Base-by-base conservation (phyloP, 1,284 basidiomycete species). In the Cutaneotrichosporon dermatis region DNA sequence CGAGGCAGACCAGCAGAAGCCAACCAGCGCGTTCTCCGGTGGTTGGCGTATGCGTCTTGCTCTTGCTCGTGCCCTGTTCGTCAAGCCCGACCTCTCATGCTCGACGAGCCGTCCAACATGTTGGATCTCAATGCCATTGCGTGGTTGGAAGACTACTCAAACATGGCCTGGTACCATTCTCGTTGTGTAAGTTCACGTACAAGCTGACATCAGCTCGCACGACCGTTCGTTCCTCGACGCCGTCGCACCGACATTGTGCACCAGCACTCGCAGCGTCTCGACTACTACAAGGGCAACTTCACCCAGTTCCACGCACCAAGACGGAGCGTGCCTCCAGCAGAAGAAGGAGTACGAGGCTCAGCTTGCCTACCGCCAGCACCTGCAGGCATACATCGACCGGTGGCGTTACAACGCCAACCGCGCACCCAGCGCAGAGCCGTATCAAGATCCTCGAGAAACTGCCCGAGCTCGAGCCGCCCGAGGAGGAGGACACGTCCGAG, bases 21-120 rank as follows among this genome's bases (percentile, higher is more conserved):
- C 86, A 36, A 95, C 92, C 4, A 88, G 80, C 73, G 86, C 89
- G 1, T 99, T 99, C 82, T 96, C 92, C 76, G 95, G 96, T 82
- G 95, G 96, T 81, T 99, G 95, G 95, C 85, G 95, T 64, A 98
- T 98, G 95, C 88, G 96, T 77, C 94, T 99, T 62, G 90, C 96
- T 12, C 87, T 99, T 53, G 95, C 95, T 34, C 85, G 94, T 64
- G 95, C 95, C 1, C 83, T 99, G 55, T 98, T 99, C 72, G 96
- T 98, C 66, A 97, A 98, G 82, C 81, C 81, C 42, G 81, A 82
- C 69, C 80, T 15, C 82, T 95, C 54, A 83, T 97, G 69, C 84
- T 97, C 40, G 94, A 96, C 78, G 93, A 97, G 76, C 95, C 95
- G 75, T 96, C 94, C n/a, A 99, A 99, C 89, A 64, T 81, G 78